phyloP scores from a whole-genome alignment of 495 filamentous ascomycete genomes.

The Annulohypoxylon bovei region DNA sequence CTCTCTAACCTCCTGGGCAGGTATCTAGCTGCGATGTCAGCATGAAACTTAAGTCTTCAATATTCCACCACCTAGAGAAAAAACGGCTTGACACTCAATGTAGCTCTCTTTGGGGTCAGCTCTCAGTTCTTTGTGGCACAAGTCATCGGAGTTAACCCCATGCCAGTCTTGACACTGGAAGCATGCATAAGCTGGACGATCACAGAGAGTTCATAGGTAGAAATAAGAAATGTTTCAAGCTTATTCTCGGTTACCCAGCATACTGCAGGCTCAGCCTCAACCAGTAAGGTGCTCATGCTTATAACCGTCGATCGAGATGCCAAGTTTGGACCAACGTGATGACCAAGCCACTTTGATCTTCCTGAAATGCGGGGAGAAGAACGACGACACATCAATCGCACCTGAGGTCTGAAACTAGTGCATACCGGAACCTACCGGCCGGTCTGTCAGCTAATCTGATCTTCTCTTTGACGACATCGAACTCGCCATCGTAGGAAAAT shows the following conservation, averaged over 20 bases:
- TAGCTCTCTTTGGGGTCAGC: too few species aligned
- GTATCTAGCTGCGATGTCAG: too few species aligned
- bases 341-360: conserved; percentile 23
- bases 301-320: conserved; percentile 7
- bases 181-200: not conserved
- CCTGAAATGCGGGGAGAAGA: conserved; percentile 22
- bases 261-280: conserved; percentile 16
- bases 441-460: conserved; percentile 18
- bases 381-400: not conserved
- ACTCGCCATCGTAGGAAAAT: not conserved
- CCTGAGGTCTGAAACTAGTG: conserved; percentile 5
- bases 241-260: conserved; percentile 19
- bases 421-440: not conserved
- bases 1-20: not conserved
- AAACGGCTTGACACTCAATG: too few species aligned
- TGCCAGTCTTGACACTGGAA: not conserved
- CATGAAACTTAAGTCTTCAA: too few species aligned
- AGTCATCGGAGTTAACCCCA: not conserved
- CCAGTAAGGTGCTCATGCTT: not conserved
- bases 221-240: conserved; percentile 1
- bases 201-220: not conserved
- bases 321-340: conserved; percentile 7
- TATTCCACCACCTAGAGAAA: too few species aligned
- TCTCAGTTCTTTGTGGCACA: not conserved
- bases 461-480: conserved; percentile 23